Percentiles rank a stretch among this genome's conserved stretches.
phyloP scores from a whole-genome alignment of 2,329 filamentous ascomycete genomes.

The Apiospora kogelbergensis region DNA sequence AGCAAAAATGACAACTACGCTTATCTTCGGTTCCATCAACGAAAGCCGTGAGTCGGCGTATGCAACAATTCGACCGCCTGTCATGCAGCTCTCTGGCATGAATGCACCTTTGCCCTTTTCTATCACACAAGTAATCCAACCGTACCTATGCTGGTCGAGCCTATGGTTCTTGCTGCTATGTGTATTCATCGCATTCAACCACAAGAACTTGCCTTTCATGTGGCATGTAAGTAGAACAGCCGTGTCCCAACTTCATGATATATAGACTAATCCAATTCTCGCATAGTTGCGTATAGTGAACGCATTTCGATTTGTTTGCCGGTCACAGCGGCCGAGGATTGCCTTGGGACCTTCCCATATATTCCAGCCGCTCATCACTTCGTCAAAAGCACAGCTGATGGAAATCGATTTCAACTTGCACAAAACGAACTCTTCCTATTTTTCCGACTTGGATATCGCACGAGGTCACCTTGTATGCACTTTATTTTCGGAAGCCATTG shows the following conservation, averaged over 20 bases:
- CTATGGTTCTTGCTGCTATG: constrained; percentile 33
- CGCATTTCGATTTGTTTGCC: constrained; percentile 44
- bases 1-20: constrained; percentile 22
- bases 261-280: neutral
- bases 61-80: constrained; percentile 16
- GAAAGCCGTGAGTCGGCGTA: constrained; percentile 21
- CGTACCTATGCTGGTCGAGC: constrained; percentile 19
- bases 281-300: constrained; percentile 33
- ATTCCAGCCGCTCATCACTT: constrained; percentile 64
- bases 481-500: constrained; percentile 36
- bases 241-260: neutral
- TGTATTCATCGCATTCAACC: constrained; percentile 47
- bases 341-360: constrained; percentile 50
- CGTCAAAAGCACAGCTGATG: constrained; percentile 57
- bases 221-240: constrained; percentile 54
- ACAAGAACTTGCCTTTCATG: constrained; percentile 59
- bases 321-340: constrained; percentile 40
- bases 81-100: constrained; percentile 14
- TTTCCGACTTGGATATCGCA: constrained; percentile 67
- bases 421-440: constrained; percentile 72
- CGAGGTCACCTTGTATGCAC: constrained; percentile 63
- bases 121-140: constrained; percentile 6
- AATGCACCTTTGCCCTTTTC: constrained; percentile 12
- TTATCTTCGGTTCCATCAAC: constrained; percentile 24
- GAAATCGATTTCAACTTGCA: constrained; percentile 74